phyloP scores from a whole-genome alignment of 148 eudicot genomes.

The Fagopyrum homotropicum region DNA sequence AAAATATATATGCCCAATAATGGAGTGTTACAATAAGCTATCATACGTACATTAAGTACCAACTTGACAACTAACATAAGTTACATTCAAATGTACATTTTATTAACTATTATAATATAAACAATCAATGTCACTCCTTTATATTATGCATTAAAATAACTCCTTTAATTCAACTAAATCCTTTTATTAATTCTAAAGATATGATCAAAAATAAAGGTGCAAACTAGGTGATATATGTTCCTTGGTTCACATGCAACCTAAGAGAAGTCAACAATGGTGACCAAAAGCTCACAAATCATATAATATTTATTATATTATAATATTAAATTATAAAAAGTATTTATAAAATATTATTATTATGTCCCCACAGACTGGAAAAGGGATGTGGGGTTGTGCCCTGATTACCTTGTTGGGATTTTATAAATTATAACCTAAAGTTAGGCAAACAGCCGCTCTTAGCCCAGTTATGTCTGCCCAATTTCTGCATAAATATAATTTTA shows the following conservation, averaged over 20 bases:
- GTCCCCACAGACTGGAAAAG: slow-evolving; percentile 4
- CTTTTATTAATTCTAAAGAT: neutral
- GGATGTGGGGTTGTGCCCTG: slow-evolving; percentile 9
- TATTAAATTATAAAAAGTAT: neutral
- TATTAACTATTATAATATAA: too few relatives aligned
- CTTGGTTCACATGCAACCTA: slow-evolving; percentile 12
- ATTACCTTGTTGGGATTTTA: slow-evolving; percentile 9
- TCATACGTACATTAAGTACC: neutral
- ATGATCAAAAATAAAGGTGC: neutral
- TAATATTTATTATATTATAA: neutral
- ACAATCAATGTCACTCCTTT: too few relatives aligned
- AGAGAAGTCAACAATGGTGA: slow-evolving; percentile 11
- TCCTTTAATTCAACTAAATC: neutral
- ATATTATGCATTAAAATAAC: too few relatives aligned
- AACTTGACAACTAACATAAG: neutral
- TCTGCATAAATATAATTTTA: neutral
- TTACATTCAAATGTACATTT: neutral
- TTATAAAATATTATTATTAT: neutral
- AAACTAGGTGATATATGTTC: neutral
- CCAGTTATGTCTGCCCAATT: slow-evolving; percentile 8
- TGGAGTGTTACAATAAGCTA: neutral
- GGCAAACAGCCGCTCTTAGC: slow-evolving; percentile 12
- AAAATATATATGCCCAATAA: neutral
- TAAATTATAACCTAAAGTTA: slow-evolving; percentile 4
- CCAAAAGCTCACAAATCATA: neutral